Percentiles rank a stretch among this genome's conserved stretches.
phyloP scores from a whole-genome alignment of 495 filamentous ascomycete species.

The Bacidia gigantensis region DNA sequence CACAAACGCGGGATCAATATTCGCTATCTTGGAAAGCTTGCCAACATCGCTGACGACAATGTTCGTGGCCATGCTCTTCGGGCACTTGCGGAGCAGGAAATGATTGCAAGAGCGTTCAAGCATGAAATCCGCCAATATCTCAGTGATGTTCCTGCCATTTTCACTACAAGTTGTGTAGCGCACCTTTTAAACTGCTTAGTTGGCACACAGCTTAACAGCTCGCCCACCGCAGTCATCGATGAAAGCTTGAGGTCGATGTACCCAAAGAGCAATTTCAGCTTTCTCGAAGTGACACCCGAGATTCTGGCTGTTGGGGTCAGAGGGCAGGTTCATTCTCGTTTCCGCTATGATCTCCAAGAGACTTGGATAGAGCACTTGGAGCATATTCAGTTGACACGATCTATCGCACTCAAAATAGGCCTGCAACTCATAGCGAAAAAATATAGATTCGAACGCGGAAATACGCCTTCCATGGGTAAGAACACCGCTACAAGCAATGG shows the following conservation, averaged over 20 bases:
- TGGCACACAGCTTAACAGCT: slow-evolving; percentile 59
- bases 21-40: slow-evolving; percentile 80
- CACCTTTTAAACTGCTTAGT: slow-evolving; percentile 94
- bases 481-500: slow-evolving; percentile 28
- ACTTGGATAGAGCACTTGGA: slow-evolving; percentile 52
- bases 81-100: slow-evolving; percentile 71
- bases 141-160: slow-evolving; percentile 61
- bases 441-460: slow-evolving; percentile 51
- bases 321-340: slow-evolving; percentile 56
- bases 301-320: slow-evolving; percentile 55
- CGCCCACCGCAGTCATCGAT: slow-evolving; percentile 65
- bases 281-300: slow-evolving; percentile 61
- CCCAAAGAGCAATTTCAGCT: slow-evolving; percentile 68
- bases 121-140: slow-evolving; percentile 71
- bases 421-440: slow-evolving; percentile 75
- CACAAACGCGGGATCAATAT: slow-evolving; percentile 97
- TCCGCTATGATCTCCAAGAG: slow-evolving; percentile 55
- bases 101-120: slow-evolving; percentile 89
- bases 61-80: slow-evolving; percentile 62
- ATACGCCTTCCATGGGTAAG: slow-evolving; percentile 26
- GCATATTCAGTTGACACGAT: slow-evolving; percentile 75
- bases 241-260: slow-evolving; percentile 59
- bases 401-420: slow-evolving; percentile 79
- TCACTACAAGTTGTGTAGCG: slow-evolving; percentile 61
- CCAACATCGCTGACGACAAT: slow-evolving; percentile 50